These are phyloP conservation scores for Linum lewisii DNA, from an alignment of 345 rosid genomes.

Conservation along the genomic window DNA sequence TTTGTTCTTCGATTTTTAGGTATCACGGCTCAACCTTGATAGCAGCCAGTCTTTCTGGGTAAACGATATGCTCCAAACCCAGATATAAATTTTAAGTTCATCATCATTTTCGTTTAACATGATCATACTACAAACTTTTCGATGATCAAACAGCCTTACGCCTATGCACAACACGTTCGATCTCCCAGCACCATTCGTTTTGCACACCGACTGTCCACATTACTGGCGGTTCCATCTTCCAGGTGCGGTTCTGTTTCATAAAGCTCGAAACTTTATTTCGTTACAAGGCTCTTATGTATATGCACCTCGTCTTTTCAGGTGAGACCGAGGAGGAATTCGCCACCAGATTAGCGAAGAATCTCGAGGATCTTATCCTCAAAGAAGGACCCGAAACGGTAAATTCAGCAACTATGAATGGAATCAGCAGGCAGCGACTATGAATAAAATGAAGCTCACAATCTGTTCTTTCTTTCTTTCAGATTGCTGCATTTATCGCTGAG, in stretches of 20 bases:
- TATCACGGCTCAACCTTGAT: slow-evolving; percentile 91
- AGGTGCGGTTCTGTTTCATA: slow-evolving; percentile 31
- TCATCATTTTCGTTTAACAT: slow-evolving; percentile 4
- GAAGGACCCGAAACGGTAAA: slow-evolving; percentile 96
- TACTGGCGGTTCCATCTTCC: slow-evolving; percentile 93
- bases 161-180: slow-evolving; percentile 89
- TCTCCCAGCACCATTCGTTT: slow-evolving; percentile 87
- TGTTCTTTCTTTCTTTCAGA: slow-evolving; percentile 31
- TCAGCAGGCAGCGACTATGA: too few relatives aligned
- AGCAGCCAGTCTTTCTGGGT: slow-evolving; percentile 98
- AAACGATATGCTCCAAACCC: slow-evolving; percentile 4
- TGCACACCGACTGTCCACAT: slow-evolving; percentile 97
- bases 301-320: slow-evolving; percentile 32
- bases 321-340: slow-evolving; percentile 94
- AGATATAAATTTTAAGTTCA: background rate
- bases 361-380: slow-evolving; percentile 81
- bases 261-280: background rate
- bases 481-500: slow-evolving; percentile 94
- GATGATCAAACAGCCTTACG: slow-evolving; percentile 45
- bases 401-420: slow-evolving; percentile 6
- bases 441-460: background rate
- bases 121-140: slow-evolving; percentile 3
- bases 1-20: slow-evolving; percentile 29
- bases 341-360: slow-evolving; percentile 73
- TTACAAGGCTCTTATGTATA: background rate